Conservation (phyloP, 441 rosid genomes). For the Biscutella laevigata region DNA sequence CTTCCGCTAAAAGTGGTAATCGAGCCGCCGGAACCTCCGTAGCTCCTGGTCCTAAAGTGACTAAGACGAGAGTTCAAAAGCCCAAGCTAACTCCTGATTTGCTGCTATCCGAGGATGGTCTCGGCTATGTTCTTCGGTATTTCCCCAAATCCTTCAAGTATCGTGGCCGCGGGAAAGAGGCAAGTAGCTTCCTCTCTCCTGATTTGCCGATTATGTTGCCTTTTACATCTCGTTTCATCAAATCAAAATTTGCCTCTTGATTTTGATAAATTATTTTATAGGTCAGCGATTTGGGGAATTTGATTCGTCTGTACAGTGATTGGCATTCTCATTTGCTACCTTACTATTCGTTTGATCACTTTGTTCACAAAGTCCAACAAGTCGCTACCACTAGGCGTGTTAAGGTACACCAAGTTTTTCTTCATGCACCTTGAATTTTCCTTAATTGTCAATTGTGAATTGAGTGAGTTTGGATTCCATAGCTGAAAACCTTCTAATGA, state of each 20-base stretch:
- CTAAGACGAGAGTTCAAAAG: conserved; percentile 42
- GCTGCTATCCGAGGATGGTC: conserved; percentile 77
- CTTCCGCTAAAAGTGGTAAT: conserved; percentile 10
- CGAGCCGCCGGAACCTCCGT: conserved; percentile 10
- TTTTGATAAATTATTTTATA: conserved; percentile 16
- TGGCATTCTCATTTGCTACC: conserved; percentile 85
- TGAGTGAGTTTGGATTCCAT: no score
- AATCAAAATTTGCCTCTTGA: neutral
- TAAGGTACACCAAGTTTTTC: no score
- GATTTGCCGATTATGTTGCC: neutral
- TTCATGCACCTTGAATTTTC: no score
- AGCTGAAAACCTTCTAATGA: no score
- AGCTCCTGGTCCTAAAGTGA: conserved; percentile 45
- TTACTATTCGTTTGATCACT: conserved; percentile 75
- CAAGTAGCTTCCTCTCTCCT: neutral
- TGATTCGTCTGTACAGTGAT: conserved; percentile 68
- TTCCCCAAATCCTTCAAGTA: conserved; percentile 74
- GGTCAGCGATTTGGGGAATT: conserved; percentile 71
- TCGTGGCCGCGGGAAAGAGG: conserved; percentile 83
- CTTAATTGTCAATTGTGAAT: no score
- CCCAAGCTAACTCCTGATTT: conserved; percentile 83
- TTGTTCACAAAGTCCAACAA: conserved; percentile 69
- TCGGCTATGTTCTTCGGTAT: conserved; percentile 79
- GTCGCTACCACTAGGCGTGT: conserved; percentile 71
- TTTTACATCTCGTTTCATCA: neutral